These are phyloP conservation scores for Chamaecrista fasciculata DNA, from an alignment of 306 rosid species.

Conservation along the genomic window DNA sequence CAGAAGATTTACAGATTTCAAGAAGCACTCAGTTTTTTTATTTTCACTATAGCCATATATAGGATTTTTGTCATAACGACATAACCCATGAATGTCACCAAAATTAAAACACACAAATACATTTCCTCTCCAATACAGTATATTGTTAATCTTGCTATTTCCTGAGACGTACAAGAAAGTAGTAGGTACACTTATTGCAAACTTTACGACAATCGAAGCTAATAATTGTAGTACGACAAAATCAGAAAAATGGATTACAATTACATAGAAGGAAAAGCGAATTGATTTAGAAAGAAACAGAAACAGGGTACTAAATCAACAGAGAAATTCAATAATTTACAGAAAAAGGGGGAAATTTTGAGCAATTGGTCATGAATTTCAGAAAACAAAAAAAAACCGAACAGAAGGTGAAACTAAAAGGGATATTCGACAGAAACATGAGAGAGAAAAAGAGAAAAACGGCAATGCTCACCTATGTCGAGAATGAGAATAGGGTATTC, in stretches of 20 bases:
- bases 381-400: neutral
- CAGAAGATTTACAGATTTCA: neutral
- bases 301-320: slow-evolving; percentile 2
- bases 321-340: neutral
- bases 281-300: neutral
- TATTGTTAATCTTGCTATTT: neutral
- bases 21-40: neutral
- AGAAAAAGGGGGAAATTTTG: neutral
- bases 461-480: slow-evolving; percentile 22
- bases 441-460: neutral
- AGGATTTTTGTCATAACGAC: neutral
- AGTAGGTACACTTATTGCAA: neutral
- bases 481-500: neutral
- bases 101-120: neutral
- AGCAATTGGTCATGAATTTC: neutral
- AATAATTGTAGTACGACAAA: slow-evolving; percentile 3
- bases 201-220: neutral
- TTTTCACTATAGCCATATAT: neutral
- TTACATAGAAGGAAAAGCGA: too few species aligned
- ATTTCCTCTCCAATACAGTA: neutral
- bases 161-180: neutral
- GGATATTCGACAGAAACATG: neutral
- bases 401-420: neutral
- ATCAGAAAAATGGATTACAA: neutral
- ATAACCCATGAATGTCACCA: slow-evolving; percentile 12